A percentile compares a stretch with the other conserved stretches of the same genome.
phyloP scores from a whole-genome alignment of 2,329 filamentous ascomycete species.

The Colletotrichum melonis region DNA sequence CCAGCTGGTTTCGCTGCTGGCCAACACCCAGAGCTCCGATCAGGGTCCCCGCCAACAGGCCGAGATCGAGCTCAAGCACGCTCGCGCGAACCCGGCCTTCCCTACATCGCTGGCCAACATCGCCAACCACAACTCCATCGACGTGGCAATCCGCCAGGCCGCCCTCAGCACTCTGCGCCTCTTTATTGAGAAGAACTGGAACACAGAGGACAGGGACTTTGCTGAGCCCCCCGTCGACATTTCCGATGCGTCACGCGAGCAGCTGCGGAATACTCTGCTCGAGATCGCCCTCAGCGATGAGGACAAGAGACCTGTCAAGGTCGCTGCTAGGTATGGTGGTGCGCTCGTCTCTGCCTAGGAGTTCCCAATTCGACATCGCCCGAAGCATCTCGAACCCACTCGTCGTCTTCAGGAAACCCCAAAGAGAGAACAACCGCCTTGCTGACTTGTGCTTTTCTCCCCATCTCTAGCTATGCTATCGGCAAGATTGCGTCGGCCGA shows the following conservation, averaged over 20 bases:
- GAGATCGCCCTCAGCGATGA: slow-evolving; percentile 80
- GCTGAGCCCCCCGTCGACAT: slow-evolving; percentile 72
- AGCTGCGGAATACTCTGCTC: slow-evolving; percentile 79
- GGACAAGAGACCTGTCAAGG: slow-evolving; percentile 87
- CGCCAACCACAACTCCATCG: slow-evolving; percentile 79
- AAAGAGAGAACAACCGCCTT: background rate
- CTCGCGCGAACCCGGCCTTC: slow-evolving; percentile 77
- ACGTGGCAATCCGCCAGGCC: slow-evolving; percentile 82
- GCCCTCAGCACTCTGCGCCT: slow-evolving; percentile 83
- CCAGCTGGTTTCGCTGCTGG: slow-evolving; percentile 88
- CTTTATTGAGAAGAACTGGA: slow-evolving; percentile 90
- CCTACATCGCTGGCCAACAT: slow-evolving; percentile 84
- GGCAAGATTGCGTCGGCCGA: slow-evolving; percentile 95
- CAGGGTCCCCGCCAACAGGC: slow-evolving; percentile 85
- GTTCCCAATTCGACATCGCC: background rate
- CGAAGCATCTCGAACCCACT: background rate
- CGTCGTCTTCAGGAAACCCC: background rate
- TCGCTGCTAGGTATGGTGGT: slow-evolving; percentile 77
- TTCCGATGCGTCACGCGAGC: slow-evolving; percentile 77
- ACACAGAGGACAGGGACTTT: slow-evolving; percentile 76
- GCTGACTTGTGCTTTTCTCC: slow-evolving; percentile 22
- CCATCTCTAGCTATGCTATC: slow-evolving; percentile 71
- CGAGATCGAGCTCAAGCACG: slow-evolving; percentile 82
- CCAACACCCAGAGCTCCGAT: slow-evolving; percentile 83
- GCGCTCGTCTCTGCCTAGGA: slow-evolving; percentile 3